Conservation (phyloP, 352 stramenopile genomes). For the Pythium rishiriense region DNA sequence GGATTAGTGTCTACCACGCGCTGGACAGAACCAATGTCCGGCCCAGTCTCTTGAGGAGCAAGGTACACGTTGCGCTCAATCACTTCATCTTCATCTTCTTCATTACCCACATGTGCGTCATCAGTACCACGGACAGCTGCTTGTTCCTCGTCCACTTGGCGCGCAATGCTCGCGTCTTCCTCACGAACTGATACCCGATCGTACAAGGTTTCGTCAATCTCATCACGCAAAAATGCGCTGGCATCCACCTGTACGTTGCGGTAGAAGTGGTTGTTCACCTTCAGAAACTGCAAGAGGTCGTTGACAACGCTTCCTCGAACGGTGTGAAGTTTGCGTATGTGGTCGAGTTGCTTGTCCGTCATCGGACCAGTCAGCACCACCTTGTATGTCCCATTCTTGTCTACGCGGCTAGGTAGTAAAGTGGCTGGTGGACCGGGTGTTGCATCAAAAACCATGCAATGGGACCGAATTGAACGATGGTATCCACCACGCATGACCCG, state of each 20-base stretch:
- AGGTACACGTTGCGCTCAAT: constrained; percentile 18
- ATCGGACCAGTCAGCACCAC: constrained; percentile 28
- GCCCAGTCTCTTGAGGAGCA: not conserved
- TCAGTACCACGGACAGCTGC: not conserved
- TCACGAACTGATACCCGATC: not conserved
- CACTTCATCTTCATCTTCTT: constrained; percentile 10
- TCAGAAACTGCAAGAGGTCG: constrained; percentile 9
- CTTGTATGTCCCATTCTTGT: constrained; percentile 12
- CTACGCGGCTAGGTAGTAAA: constrained; percentile 13
- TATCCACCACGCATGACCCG: constrained; percentile 25
- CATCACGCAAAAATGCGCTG: not conserved
- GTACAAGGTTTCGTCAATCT: constrained; percentile 5
- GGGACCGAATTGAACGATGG: constrained; percentile 26
- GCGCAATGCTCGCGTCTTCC: not conserved
- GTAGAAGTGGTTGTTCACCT: constrained; percentile 12
- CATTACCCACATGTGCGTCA: not conserved
- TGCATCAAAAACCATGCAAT: constrained; percentile 28
- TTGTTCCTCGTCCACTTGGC: constrained; percentile 9
- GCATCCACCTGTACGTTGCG: not conserved
- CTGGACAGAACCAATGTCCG: constrained; percentile 5
- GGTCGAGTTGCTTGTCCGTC: constrained; percentile 20
- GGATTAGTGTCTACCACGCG: constrained; percentile 13
- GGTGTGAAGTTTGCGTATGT: constrained; percentile 21
- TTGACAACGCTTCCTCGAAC: constrained; percentile 5
- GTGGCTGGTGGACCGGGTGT: constrained; percentile 24